Conservation (phyloP, 2,329 filamentous ascomycete genomes). For the Xylaria sp. region DNA sequence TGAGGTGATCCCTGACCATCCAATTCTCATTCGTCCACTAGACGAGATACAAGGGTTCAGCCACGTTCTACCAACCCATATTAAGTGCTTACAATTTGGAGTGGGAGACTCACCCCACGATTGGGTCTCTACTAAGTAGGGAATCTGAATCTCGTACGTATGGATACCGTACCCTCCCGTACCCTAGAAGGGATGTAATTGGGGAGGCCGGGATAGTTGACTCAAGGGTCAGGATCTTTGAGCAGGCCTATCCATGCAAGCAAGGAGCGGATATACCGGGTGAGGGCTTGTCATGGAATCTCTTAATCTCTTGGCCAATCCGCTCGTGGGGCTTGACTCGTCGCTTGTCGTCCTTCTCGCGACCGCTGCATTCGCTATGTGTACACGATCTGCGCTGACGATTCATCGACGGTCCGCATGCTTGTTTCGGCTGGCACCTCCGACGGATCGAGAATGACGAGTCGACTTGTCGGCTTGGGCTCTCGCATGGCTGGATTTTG, state of each 20-base stretch:
- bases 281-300: slow-evolving; percentile 10
- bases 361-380: background rate
- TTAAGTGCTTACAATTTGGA: slow-evolving; percentile 19
- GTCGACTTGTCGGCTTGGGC: slow-evolving; percentile 23
- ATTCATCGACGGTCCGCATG: slow-evolving; percentile 25
- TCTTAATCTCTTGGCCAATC: slow-evolving; percentile 32
- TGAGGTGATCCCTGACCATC: slow-evolving; percentile 13
- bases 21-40: slow-evolving; percentile 18
- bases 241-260: slow-evolving; percentile 31
- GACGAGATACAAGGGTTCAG: slow-evolving; percentile 21
- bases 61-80: slow-evolving; percentile 19
- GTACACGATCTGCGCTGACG: slow-evolving; percentile 24
- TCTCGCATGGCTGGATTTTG: slow-evolving; percentile 17
- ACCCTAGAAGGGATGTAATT: slow-evolving; percentile 10
- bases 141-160: background rate
- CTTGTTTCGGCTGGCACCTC: slow-evolving; percentile 34
- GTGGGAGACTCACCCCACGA: slow-evolving; percentile 21
- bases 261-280: slow-evolving; percentile 18
- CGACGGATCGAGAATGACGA: slow-evolving; percentile 30
- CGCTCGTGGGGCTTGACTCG: slow-evolving; percentile 22
- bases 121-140: slow-evolving; percentile 7
- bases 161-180: background rate
- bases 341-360: slow-evolving; percentile 20
- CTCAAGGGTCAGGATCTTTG: slow-evolving; percentile 25
- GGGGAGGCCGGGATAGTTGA: slow-evolving; percentile 18